Evolutionary conservation across 2,329 filamentous ascomycete genomes (phyloP), one percentile per base, ranked within the genome.

Genomic region (Pseudopyrenochaeta lycopersici): DNA sequence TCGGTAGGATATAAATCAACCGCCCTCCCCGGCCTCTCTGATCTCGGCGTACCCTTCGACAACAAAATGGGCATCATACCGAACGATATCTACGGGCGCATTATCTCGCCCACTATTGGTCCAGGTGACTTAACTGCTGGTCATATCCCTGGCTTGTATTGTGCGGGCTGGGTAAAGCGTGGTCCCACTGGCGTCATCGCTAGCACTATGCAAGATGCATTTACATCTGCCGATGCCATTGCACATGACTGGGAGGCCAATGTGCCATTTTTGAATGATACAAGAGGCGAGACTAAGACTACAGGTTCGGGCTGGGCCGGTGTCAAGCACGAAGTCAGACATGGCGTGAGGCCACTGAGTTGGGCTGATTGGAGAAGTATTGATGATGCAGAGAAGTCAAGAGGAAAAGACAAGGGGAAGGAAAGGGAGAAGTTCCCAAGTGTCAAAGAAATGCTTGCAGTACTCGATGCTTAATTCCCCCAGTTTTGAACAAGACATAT

Each of bases 141-240:
- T 61, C 70, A 85, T 73, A 68, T 90, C 0, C 86, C 88, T 0
- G 92, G 94, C 0, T 76, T 97, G 23, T 99, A 99, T 77, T 96
- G 92, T 62, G 90, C 94, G 14, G 95, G 95, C 0, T 99, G 95
- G 95, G 92, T 97, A 9, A 98, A 98, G 79, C 86, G 90, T 31
- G 95, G 95, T 0, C 94, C 95, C 0, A 97, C 92, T 0, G 95
- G 95, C 2, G 93, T 98, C 3, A 99, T 99, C 73, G 94, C 94
- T 1, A 92, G 89, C 27, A 99, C 95, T 0, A 96, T 99, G 92
- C 86, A 90, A 54, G 95, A 99, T 73, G 94, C 95, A 0, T 99
- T 98, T 68, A 84, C 85, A 7, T 97, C 92, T 0, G 95, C 88
- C 1, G 93, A 97, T 71, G 87, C 89, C 2, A 90, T 99, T 58